Conservation (phyloP, 257 asterid genomes). For the Solanum etuberosum region DNA sequence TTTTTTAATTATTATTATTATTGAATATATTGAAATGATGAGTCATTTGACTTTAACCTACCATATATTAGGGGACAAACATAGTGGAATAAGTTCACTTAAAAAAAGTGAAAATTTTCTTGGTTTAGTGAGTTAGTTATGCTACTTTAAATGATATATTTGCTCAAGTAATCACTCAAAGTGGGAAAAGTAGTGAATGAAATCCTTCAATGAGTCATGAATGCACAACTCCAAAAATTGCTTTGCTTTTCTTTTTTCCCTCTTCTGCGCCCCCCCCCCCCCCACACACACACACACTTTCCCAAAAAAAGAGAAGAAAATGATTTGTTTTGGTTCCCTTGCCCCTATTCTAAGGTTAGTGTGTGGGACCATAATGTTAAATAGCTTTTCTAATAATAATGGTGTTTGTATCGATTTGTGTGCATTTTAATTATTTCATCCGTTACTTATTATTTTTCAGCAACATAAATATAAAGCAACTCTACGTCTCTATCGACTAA, state of each 20-base stretch:
- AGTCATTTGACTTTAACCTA: background rate
- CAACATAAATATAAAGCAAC: background rate
- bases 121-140: background rate
- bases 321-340: background rate
- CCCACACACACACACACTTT: background rate
- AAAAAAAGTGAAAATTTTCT: background rate
- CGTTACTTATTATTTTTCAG: background rate
- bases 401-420: background rate
- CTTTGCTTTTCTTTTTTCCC: background rate
- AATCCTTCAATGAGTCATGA: background rate
- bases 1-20: no score
- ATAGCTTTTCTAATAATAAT: background rate
- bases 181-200: background rate
- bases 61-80: background rate
- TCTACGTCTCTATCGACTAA: background rate
- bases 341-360: background rate
- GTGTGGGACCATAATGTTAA: background rate
- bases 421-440: background rate
- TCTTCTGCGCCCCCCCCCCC: fast-evolving
- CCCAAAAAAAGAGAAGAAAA: background rate
- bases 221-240: background rate
- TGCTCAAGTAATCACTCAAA: background rate
- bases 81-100: background rate
- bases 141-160: background rate
- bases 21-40: background rate